Evolutionary conservation across 1,139 yeast genomes (phyloP), one percentile per base, ranked within the genome.

Genomic region (Suhomyces kunorum): DNA sequence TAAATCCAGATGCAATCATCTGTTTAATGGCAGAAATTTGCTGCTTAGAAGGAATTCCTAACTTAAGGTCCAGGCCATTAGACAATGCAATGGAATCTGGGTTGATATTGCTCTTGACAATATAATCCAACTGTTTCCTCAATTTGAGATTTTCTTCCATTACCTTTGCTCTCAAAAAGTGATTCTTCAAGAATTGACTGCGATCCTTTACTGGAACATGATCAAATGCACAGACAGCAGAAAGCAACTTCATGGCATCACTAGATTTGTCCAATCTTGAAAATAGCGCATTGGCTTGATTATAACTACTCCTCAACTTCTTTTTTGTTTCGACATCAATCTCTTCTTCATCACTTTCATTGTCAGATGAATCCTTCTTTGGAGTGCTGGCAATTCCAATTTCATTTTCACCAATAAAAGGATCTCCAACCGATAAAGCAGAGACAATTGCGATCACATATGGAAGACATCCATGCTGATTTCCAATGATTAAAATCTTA

Each of bases 361-460:
- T 63, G n/a, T 59, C 63, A 24, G 67, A 72, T 6, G 54, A 61
- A 25, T 25, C 15, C 15, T 28, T 26, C 24, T 29, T 32, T 12
- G 31, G 32, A n/a, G 35, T 17, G 51, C 58, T 32, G 60, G 62
- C 27, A 55, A 82, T 67, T 0, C 89, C 89, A 13, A 86, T 56
- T 55, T 87, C 96, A 50, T 76, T 78, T 54, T 85, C 94, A 18
- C 74, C 74, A 27, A 88, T 64, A 54, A 89, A 87, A 6, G 96
- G 96, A 54, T 90, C 96, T 4, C 97, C 98, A 32, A 92, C 98
- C 0, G 98, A 84, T 30, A 94, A 66, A 0, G 92, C 96, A 14
- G 98, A 86, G 1, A 94, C 98, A 42, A 94, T 76, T 0, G 98
- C 94, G 40, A 92, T 81, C 19, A 92, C 73, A 55, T 87, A 92